Base-by-base conservation (phyloP, 1,284 basidiomycete genomes). In the Paramarasmius palmivorus region DNA sequence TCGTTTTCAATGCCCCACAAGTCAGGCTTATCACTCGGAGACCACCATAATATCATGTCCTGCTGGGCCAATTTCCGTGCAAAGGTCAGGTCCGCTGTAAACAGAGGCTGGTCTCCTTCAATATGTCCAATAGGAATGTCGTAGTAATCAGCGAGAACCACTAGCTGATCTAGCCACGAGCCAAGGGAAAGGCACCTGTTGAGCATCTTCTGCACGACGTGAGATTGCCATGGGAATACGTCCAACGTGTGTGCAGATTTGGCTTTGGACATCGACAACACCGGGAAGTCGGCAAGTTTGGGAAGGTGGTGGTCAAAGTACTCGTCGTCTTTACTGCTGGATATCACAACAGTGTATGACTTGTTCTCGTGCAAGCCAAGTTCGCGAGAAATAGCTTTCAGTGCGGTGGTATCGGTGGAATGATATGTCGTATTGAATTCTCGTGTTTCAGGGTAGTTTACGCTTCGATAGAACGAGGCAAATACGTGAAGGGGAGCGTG, bases 31-130 rank as follows among this genome's bases (percentile, higher is more conserved):
- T 91, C 86, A 3, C 87, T 84, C 1, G 89, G 81, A 3, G 96
- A 96, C 97, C 97, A 99, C 97, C 97, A 99, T 1, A 99, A 76
- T 2, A 98, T 77, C 68, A 93, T 88, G 65, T 99, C 97, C 59
- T 97, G 92, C 52, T 88, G 86, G 49, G 86, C 76, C 42, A 99
- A 74, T 20, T 92, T 83, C 22, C 95, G 86, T 0, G 96, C 92
- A 65, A 98, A 96, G 60, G 89, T 92, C 55, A 99, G 80, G 62
- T 99, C 97, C 1, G 94, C 86, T 29, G 97, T 78, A 61, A 92
- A 82, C 17, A 98, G 73, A 1, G 93, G 88, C 48, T 94, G 88
- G 65, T 99, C 96, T 6, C 90, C 86, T 46, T 95, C 93, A 47
- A 99, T 81, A 68, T 99, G 95, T 2, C 88, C 93, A 9, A 98